Conservation (phyloP, 2,329 filamentous ascomycete species). For the Simplicillium sp. region DNA sequence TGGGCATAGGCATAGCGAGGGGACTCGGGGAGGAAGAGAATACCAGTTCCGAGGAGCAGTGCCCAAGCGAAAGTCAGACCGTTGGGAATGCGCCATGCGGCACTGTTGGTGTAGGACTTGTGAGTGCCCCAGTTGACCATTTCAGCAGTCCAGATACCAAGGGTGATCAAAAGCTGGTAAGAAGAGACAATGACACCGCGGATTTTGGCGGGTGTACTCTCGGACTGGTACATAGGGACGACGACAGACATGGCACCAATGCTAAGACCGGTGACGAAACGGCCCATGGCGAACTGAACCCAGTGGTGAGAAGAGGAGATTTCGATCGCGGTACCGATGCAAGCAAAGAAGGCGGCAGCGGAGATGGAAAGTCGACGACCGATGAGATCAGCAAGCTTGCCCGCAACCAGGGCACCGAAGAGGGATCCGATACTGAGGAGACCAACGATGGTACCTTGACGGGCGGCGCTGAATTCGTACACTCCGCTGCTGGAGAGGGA, state of each 20-base stretch:
- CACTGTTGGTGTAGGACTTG: constrained; percentile 24
- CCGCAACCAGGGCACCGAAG: constrained; percentile 46
- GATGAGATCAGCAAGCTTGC: constrained; percentile 50
- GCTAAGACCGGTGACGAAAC: constrained; percentile 56
- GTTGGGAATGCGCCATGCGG: constrained; percentile 55
- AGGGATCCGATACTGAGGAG: constrained; percentile 52
- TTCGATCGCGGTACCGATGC: constrained; percentile 54
- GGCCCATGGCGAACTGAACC: constrained; percentile 56
- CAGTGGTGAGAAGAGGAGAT: constrained; percentile 45
- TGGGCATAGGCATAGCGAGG: constrained; percentile 40
- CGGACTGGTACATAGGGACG: constrained; percentile 60
- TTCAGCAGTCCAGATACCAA: constrained; percentile 53
- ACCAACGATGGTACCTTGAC: constrained; percentile 55
- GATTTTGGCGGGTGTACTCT: constrained; percentile 54
- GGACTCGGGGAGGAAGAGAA: constrained; percentile 45
- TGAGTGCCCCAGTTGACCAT: constrained; percentile 55
- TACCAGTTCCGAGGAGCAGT: constrained; percentile 36
- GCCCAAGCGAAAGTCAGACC: constrained; percentile 47
- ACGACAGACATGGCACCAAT: constrained; percentile 56
- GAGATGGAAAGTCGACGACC: constrained; percentile 55
- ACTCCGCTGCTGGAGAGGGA: constrained; percentile 24
- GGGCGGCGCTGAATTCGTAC: constrained; percentile 43
- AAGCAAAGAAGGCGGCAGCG: constrained; percentile 52
- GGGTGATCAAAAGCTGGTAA: constrained; percentile 61
- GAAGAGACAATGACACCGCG: constrained; percentile 53